Conservation (phyloP, 129 eudicot genomes). For the Artemisia annua region DNA sequence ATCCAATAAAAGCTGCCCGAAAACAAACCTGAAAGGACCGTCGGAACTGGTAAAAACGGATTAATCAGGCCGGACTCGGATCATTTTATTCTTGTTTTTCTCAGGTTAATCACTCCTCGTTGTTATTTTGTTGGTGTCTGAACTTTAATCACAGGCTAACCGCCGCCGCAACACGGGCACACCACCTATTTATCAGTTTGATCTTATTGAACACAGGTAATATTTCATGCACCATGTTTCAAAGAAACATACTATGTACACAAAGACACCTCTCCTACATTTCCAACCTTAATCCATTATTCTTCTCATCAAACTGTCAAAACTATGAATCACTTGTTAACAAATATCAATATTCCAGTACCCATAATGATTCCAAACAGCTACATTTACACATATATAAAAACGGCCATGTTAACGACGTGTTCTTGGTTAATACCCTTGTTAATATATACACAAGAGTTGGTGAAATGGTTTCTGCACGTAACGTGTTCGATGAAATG, state of each 20-base stretch:
- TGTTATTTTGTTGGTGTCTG: too few relatives aligned
- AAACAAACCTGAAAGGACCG: too few relatives aligned
- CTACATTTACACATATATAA: conserved; percentile 41
- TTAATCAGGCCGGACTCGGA: too few relatives aligned
- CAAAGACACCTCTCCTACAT: conserved; percentile 22
- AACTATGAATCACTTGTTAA: conserved; percentile 27
- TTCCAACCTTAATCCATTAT: conserved; percentile 17
- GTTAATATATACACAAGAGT: conserved; percentile 46
- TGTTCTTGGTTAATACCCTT: conserved; percentile 69
- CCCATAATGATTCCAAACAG: conserved; percentile 45
- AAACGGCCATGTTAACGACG: conserved; percentile 55
- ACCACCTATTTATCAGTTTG: too few relatives aligned
- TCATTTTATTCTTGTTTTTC: too few relatives aligned
- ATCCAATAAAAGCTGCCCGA: too few relatives aligned
- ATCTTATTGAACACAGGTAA: background rate
- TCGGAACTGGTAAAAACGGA: too few relatives aligned
- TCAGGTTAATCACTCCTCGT: too few relatives aligned
- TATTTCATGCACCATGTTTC: conserved; percentile 29
- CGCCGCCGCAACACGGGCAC: too few relatives aligned
- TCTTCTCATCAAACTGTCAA: conserved; percentile 13
- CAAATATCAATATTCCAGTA: conserved; percentile 38
- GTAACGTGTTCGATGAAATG: conserved; percentile 77
- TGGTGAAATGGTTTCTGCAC: conserved; percentile 61
- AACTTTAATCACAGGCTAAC: too few relatives aligned
- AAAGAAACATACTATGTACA: conserved; percentile 23